A percentile compares a stretch with the other conserved stretches of the same genome.
phyloP scores from a whole-genome alignment of 192 early-diverging fungal genomes.

The Podila clonocystis region DNA sequence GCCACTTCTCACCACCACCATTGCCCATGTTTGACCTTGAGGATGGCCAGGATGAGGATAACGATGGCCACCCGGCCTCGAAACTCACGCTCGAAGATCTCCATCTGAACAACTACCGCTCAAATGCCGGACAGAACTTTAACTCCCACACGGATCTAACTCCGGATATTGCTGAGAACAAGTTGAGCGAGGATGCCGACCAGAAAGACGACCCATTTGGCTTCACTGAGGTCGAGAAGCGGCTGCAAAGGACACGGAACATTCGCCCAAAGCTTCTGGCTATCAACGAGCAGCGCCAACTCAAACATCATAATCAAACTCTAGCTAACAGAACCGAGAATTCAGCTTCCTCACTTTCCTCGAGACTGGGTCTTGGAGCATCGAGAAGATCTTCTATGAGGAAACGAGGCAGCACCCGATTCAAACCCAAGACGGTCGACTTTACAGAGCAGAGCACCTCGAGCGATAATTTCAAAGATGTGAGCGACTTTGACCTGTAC shows the following conservation, averaged over 20 bases:
- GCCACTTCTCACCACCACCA: conserved; percentile 4
- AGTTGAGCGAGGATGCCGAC: background rate
- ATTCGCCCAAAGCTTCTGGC: conserved; percentile 13
- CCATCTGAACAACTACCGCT: background rate
- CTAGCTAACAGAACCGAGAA: background rate
- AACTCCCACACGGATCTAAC: background rate
- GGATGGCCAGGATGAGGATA: conserved; percentile 4
- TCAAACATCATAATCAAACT: background rate
- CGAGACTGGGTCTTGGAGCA: background rate
- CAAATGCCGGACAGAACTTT: background rate
- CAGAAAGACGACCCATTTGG: conserved; percentile 34
- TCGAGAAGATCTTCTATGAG: no score
- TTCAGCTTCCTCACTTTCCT: background rate
- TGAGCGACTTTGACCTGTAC: no score
- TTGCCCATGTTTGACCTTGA: conserved; percentile 5
- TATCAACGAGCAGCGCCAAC: conserved; percentile 12
- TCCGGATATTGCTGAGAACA: background rate
- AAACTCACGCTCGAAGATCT: conserved; percentile 3
- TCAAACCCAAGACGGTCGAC: no score
- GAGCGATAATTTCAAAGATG: no score
- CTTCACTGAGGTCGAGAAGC: conserved; percentile 22
- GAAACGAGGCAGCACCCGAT: no score
- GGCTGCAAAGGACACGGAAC: background rate
- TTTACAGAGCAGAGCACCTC: no score
- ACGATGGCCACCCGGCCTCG: background rate